phyloP scores from a whole-genome alignment of 352 stramenopile species.

The Globisporangium emineosum region DNA sequence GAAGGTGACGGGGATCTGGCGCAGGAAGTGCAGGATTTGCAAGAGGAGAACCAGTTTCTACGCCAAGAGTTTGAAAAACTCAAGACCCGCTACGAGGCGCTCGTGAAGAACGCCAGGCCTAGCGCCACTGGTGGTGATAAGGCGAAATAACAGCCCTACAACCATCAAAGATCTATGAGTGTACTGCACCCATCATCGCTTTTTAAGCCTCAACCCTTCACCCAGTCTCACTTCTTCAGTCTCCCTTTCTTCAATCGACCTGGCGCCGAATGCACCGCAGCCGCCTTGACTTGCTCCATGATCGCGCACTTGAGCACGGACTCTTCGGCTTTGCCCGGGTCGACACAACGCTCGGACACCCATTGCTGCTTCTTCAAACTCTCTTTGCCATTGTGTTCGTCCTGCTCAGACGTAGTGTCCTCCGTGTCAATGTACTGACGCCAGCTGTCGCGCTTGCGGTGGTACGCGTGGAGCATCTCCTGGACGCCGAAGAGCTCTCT shows the following conservation, averaged over 20 bases:
- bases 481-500: slow-evolving; percentile 47
- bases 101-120: slow-evolving; percentile 18
- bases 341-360: no score
- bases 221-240: slow-evolving; percentile 1
- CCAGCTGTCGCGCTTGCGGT: slow-evolving; percentile 10
- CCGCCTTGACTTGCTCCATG: slow-evolving; percentile 36
- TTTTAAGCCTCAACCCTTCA: not conserved
- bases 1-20: slow-evolving; percentile 10
- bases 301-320: slow-evolving; percentile 37
- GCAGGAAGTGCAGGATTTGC: slow-evolving; percentile 47
- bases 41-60: slow-evolving; percentile 68
- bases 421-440: slow-evolving; percentile 7
- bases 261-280: not conserved
- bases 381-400: no score
- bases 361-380: no score
- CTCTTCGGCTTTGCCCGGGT: slow-evolving; percentile 24
- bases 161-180: no score
- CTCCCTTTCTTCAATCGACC: not conserved
- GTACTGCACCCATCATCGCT: not conserved
- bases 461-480: slow-evolving; percentile 37
- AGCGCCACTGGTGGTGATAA: not conserved
- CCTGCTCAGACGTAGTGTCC: slow-evolving; percentile 4
- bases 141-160: not conserved
- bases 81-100: slow-evolving; percentile 55
- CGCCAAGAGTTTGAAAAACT: slow-evolving; percentile 66